A percentile compares a stretch with the other conserved stretches of the same genome.
These are phyloP conservation scores for Russula lepida DNA, from an alignment of 768 basidiomycete species.

Conservation along the genomic window DNA sequence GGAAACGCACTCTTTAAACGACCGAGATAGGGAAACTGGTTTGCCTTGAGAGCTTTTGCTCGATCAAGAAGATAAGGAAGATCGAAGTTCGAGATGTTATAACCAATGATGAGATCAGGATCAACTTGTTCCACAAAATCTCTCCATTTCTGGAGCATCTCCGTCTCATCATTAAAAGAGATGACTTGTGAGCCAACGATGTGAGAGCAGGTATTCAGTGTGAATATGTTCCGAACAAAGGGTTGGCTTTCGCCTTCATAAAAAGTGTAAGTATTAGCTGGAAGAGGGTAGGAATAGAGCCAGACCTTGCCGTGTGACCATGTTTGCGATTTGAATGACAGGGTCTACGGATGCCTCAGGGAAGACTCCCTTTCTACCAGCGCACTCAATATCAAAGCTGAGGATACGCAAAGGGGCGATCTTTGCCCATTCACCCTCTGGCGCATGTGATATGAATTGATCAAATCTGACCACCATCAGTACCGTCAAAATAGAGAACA, in stretches of 20 bases:
- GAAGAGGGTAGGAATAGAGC: background rate
- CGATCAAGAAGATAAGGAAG: conserved; percentile 93
- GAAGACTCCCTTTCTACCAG: conserved; percentile 94
- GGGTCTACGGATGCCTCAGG: conserved; percentile 87
- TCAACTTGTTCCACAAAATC: conserved; percentile 86
- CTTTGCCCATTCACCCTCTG: conserved; percentile 87
- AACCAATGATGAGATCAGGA: conserved; percentile 93
- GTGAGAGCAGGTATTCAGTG: conserved; percentile 86
- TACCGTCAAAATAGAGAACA: background rate
- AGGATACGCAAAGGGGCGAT: conserved; percentile 90
- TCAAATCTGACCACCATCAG: conserved; percentile 49
- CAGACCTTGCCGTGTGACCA: conserved; percentile 94
- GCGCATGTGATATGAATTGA: conserved; percentile 78
- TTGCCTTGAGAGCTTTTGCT: conserved; percentile 68
- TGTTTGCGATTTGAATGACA: conserved; percentile 97
- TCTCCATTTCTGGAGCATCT: conserved; percentile 77
- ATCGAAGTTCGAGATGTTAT: conserved; percentile 93
- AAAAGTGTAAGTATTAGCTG: background rate
- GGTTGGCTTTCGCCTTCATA: conserved; percentile 77
- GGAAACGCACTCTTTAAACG: conserved; percentile 23
- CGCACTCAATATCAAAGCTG: conserved; percentile 99
- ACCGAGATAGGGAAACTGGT: conserved; percentile 66
- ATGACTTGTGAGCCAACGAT: conserved; percentile 98
- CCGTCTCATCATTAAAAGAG: conserved; percentile 63
- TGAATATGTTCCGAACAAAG: conserved; percentile 95